Base-by-base conservation (phyloP, 306 rosid species). In the Elaeagnus macrophylla region DNA sequence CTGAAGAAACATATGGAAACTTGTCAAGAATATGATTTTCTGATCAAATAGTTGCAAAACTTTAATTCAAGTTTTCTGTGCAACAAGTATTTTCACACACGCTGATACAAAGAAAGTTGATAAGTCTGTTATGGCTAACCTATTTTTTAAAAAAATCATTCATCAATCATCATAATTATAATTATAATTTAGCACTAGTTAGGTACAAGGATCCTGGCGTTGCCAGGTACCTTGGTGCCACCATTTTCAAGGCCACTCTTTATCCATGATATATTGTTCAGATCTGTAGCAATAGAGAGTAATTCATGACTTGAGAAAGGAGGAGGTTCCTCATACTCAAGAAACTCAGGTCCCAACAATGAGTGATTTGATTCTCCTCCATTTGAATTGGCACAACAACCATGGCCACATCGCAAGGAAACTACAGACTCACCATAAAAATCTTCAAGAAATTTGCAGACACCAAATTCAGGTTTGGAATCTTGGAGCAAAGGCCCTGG, bases 241-340 rank as follows among this genome's bases (percentile, higher is more conserved):
- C 42, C 58, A 20, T 64, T 81, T 70, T 77, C 77, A 57, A 82
- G 84, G 57, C 84, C 84, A 71, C 87, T 82, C 79, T 79, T 79
- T 51, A 85, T 82, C 89, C 89, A 85, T 47, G 86, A 84, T 54
- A 82, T 79, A 43, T 65, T 79, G 79, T 85, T 85, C 59, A 79
- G 64, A 56, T 85, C 89, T 43, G 89, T 79, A 25, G 82, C 77
- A 48, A 77, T 63, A 7, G 89, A 82, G 69, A 79, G 65, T 48
- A 82, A 50, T 59, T 82, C 83, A 48, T 77, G 72, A 60, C 86
- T 81, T n/a, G 81, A 51, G 63, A 77, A 72, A 51, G 84, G 51
- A 12, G 77, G 80, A 9, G 79, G 42, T 48, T 85, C 95, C 48
- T 53, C 61, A 65, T 77, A 75, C 53, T 85, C 95, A 37, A 72